phyloP scores from a whole-genome alignment of 1,284 basidiomycete genomes.

The Apiotrichum veenhuisii region DNA sequence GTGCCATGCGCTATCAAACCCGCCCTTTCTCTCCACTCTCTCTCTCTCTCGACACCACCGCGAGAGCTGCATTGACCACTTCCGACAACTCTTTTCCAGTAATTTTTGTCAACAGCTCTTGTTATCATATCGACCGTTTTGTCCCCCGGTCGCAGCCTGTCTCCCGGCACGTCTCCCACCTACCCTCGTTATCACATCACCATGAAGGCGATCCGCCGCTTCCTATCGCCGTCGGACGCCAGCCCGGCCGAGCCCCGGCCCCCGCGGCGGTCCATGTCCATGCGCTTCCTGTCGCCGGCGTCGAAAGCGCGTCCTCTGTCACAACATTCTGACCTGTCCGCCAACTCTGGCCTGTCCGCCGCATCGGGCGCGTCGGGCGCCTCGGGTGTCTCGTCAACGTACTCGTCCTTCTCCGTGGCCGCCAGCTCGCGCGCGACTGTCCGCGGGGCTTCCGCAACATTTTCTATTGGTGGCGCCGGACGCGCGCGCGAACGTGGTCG shows the following conservation, averaged over 20 bases:
- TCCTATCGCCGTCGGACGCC: constrained; percentile 5
- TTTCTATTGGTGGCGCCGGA: too few relatives aligned
- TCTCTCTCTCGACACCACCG: too few relatives aligned
- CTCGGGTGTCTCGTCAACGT: neutral
- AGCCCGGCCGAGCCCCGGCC: neutral
- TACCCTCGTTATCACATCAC: neutral
- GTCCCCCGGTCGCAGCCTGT: too few relatives aligned
- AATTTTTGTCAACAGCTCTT: too few relatives aligned
- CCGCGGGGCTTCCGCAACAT: too few relatives aligned
- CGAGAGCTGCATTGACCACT: too few relatives aligned
- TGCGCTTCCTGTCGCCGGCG: neutral
- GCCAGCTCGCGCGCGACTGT: neutral
- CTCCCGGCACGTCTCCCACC: too few relatives aligned
- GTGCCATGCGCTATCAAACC: too few relatives aligned
- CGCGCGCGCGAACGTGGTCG: neutral
- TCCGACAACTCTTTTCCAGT: too few relatives aligned
- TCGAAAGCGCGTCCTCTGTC: neutral
- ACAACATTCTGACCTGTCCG: neutral
- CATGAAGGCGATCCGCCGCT: constrained; percentile 6
- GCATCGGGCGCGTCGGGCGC: too few relatives aligned
- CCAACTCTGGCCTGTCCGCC: neutral
- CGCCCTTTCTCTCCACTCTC: too few relatives aligned
- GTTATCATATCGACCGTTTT: too few relatives aligned
- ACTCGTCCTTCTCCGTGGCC: neutral
- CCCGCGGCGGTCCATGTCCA: neutral